These are phyloP conservation scores for Naumovozyma castellii DNA, from an alignment of 805 yeast genomes.

Conservation along the genomic window DNA sequence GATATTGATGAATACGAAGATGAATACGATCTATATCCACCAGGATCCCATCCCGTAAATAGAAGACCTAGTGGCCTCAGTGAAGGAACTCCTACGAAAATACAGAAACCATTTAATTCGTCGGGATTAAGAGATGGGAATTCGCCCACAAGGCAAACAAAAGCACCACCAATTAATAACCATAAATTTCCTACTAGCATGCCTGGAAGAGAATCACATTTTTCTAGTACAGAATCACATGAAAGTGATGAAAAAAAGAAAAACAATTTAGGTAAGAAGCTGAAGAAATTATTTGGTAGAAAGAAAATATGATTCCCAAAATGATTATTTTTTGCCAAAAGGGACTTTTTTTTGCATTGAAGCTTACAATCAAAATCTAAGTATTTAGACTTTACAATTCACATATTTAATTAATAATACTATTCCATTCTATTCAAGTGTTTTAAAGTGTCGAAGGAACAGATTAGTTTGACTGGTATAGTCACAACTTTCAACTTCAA, in stretches of 20 bases:
- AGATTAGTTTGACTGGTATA: too few species aligned
- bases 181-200: neutral
- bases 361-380: too few species aligned
- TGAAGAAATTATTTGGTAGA: conserved; percentile 36
- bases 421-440: neutral
- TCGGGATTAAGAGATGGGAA: neutral
- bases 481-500: too few species aligned
- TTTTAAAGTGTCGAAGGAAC: too few species aligned
- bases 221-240: neutral
- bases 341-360: neutral
- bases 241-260: conserved; percentile 24
- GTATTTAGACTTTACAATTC: neutral
- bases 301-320: conserved; percentile 10
- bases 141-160: neutral
- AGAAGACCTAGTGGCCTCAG: neutral
- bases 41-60: neutral
- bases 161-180: too few species aligned
- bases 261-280: conserved; percentile 29
- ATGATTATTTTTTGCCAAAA: neutral
- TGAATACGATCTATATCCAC: conserved; percentile 10
- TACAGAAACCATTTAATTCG: neutral
- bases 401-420: conserved; percentile 10
- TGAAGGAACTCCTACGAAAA: neutral
- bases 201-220: neutral
- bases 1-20: conserved; percentile 2